Evolutionary conservation across 2,329 filamentous ascomycete genomes (phyloP).

Genomic region (Alternaria longipes): DNA sequence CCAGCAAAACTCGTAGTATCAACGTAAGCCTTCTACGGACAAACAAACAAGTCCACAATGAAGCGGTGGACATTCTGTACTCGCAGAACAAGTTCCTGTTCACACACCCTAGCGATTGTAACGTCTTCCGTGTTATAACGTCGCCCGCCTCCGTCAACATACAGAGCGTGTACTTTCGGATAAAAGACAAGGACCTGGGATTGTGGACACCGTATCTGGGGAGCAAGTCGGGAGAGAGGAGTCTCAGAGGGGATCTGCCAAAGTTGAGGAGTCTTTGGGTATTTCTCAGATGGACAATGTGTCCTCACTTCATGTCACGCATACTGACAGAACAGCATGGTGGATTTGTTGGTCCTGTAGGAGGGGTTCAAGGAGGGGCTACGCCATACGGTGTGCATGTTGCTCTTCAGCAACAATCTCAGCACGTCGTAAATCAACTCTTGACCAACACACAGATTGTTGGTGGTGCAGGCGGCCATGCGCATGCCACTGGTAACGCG

Average conservation of each 20-base stretch:
- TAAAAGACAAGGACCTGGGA: conserved; percentile 49
- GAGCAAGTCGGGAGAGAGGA: conserved; percentile 40
- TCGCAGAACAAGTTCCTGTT: conserved; percentile 50
- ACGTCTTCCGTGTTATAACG: conserved; percentile 50
- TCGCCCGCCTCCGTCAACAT: conserved; percentile 41
- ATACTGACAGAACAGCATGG: conserved; percentile 11
- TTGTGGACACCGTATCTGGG: conserved; percentile 51
- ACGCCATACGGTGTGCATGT: too few relatives aligned
- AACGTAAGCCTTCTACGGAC: conserved; percentile 40
- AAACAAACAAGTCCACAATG: conserved; percentile 43
- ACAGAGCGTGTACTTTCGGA: conserved; percentile 45
- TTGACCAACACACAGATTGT: conserved; percentile 20
- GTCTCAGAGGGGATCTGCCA: conserved; percentile 47
- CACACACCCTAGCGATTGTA: conserved; percentile 52
- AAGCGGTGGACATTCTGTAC: conserved; percentile 50
- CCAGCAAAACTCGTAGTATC: conserved; percentile 27
- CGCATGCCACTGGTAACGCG: conserved; percentile 7
- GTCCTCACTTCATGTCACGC: conserved; percentile 18
- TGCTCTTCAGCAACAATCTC: conserved; percentile 37
- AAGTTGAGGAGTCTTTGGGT: conserved; percentile 49
- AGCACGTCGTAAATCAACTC: conserved; percentile 28
- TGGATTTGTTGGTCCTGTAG: conserved; percentile 2
- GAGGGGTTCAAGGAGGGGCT: conserved; percentile 14
- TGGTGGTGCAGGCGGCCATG: conserved; percentile 7
- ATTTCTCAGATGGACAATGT: conserved; percentile 42